Conservation (phyloP, 148 eudicot genomes). For the Rhododendron simsii region DNA sequence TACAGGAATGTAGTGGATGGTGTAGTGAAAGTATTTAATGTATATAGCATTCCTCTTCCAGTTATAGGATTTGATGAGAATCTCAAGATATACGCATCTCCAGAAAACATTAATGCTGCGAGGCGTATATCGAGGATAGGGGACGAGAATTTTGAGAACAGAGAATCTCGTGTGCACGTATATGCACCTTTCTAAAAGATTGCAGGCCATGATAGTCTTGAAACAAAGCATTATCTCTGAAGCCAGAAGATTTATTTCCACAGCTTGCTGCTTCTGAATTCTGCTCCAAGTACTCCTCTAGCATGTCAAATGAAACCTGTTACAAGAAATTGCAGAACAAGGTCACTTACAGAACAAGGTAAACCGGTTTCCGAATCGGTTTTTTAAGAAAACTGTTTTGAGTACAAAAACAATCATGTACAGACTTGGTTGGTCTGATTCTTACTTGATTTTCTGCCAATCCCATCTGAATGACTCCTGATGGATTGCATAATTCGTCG, state of each 20-base stretch:
- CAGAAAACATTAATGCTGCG: neutral
- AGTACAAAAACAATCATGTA: neutral
- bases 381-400: neutral
- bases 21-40: too few species aligned
- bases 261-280: slow-evolving; percentile 49
- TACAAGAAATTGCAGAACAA: slow-evolving; percentile 3
- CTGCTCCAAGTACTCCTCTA: slow-evolving; percentile 68
- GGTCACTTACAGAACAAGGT: neutral
- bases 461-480: slow-evolving; percentile 94
- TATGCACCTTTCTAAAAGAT: slow-evolving; percentile 67
- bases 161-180: neutral
- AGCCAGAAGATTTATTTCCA: slow-evolving; percentile 45
- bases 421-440: neutral
- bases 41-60: neutral
- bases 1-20: neutral
- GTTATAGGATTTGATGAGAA: neutral
- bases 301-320: slow-evolving; percentile 90
- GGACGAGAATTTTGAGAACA: neutral
- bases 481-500: slow-evolving; percentile 50
- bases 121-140: neutral
- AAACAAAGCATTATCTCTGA: slow-evolving; percentile 92
- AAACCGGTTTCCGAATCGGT: neutral
- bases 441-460: slow-evolving; percentile 95
- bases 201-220: slow-evolving; percentile 93
- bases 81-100: neutral